Evolutionary conservation across 768 basidiomycete species (phyloP).

Genomic region (Baorangia bicolor): DNA sequence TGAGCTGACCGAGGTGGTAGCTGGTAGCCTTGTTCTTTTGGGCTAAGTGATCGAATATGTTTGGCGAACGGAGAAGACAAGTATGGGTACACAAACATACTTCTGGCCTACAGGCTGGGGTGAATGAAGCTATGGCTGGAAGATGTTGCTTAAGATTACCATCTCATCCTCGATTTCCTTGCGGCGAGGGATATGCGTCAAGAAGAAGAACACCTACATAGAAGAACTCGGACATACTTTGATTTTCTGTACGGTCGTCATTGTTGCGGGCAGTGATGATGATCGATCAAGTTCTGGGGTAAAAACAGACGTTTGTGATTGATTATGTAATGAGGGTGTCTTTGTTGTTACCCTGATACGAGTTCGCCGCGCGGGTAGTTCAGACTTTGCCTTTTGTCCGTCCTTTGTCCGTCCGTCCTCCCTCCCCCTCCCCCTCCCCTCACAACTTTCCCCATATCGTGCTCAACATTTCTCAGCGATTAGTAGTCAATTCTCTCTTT

Average conservation of each 20-base stretch:
- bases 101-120: slow-evolving; percentile 61
- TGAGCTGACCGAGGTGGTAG: slow-evolving; percentile 94
- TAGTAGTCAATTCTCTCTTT: slow-evolving; percentile 22
- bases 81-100: slow-evolving; percentile 43
- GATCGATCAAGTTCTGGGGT: no score
- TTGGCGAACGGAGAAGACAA: slow-evolving; percentile 9
- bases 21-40: slow-evolving; percentile 96
- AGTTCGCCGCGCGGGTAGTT: neutral
- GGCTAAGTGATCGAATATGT: slow-evolving; percentile 45
- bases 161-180: slow-evolving; percentile 98
- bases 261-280: slow-evolving; percentile 32
- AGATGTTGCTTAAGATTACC: slow-evolving; percentile 49
- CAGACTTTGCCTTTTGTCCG: slow-evolving; percentile 9
- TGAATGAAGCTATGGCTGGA: slow-evolving; percentile 27
- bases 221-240: slow-evolving; percentile 50
- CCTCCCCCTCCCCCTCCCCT: slow-evolving; percentile 11
- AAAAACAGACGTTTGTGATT: no score
- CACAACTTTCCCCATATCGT: slow-evolving; percentile 18
- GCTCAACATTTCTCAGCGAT: slow-evolving; percentile 2
- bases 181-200: slow-evolving; percentile 9
- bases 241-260: slow-evolving; percentile 92
- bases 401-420: no score
- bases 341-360: slow-evolving; percentile 15
- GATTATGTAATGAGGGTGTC: slow-evolving; percentile 17
- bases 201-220: slow-evolving; percentile 17